These are phyloP conservation scores for Aureobasidium pullulans DNA, from an alignment of 2,329 filamentous ascomycete species.

Conservation along the genomic window DNA sequence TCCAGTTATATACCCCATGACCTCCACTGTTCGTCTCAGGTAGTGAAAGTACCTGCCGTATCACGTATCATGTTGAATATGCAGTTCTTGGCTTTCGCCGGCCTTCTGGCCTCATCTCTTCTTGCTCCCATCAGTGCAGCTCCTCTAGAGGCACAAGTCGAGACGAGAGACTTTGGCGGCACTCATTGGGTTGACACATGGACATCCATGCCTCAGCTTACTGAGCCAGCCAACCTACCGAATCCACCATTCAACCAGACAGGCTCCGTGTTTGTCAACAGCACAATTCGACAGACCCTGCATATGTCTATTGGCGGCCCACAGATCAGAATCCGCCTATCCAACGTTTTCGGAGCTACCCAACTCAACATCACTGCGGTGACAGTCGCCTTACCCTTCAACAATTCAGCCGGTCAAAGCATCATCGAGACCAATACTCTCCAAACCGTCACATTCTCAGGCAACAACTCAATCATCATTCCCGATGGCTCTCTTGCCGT, in stretches of 20 bases:
- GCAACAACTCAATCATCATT: slow-evolving; percentile 42
- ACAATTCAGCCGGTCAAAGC: slow-evolving; percentile 47
- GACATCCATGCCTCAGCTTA: slow-evolving; percentile 60
- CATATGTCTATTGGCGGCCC: slow-evolving; percentile 51
- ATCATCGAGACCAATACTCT: slow-evolving; percentile 47
- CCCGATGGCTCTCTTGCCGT: slow-evolving; percentile 52
- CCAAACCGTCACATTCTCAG: slow-evolving; percentile 52
- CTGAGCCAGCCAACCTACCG: slow-evolving; percentile 56
- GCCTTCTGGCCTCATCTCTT: neutral
- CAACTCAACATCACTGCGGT: slow-evolving; percentile 54
- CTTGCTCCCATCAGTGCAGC: neutral
- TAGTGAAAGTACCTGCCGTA: neutral
- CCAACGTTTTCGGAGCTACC: slow-evolving; percentile 57
- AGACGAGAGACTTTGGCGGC: slow-evolving; percentile 15
- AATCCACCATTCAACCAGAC: slow-evolving; percentile 51
- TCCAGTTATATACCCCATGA: neutral
- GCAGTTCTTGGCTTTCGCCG: neutral
- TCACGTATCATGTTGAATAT: neutral
- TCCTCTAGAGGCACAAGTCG: neutral
- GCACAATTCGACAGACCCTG: slow-evolving; percentile 60
- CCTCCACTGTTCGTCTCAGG: neutral
- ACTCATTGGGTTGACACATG: slow-evolving; percentile 55
- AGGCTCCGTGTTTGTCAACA: slow-evolving; percentile 50
- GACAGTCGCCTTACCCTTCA: slow-evolving; percentile 49
- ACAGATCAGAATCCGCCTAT: slow-evolving; percentile 55